Percentiles rank a stretch among this genome's conserved stretches.
Conservation (phyloP, 78 protist genomes). For the Dictyostelium purpureum region DNA sequence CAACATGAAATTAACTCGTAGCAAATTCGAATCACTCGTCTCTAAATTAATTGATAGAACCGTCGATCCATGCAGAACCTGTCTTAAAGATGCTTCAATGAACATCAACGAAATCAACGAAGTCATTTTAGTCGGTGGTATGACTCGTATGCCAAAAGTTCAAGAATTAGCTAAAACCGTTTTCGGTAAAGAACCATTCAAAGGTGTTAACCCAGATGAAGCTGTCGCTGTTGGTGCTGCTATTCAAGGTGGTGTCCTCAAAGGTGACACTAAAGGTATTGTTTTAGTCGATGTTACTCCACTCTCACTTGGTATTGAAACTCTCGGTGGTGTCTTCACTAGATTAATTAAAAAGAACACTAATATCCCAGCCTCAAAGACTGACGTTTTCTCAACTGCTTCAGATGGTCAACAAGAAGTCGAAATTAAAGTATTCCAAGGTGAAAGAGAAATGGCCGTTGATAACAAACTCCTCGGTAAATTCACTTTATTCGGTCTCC, state of each 20-base stretch:
- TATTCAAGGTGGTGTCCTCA: conserved; percentile 98
- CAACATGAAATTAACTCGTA: conserved; percentile 89
- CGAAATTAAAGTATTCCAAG: conserved; percentile 98
- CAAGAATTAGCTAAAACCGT: conserved; percentile 87
- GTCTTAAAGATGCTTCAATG: conserved; percentile 97
- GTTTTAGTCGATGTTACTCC: conserved; percentile 92
- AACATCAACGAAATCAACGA: conserved; percentile 90
- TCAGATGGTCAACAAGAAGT: conserved; percentile 99
- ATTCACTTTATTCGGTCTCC: conserved; percentile 96
- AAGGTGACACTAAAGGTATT: conserved; percentile 86
- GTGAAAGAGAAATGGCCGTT: conserved; percentile 98
- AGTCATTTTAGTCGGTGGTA: conserved; percentile 99
- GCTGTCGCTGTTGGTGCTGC: conserved; percentile 99
- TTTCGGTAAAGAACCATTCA: conserved; percentile 94
- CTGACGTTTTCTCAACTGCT: conserved; percentile 98
- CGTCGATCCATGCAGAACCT: conserved; percentile 91
- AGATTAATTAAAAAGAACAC: conserved; percentile 95
- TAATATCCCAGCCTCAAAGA: conserved; percentile 94
- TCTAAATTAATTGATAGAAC: conserved; percentile 91
- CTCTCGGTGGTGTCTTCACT: conserved; percentile 92
- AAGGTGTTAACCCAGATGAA: conserved; percentile 99
- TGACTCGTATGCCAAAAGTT: conserved; percentile 99
- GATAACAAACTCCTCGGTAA: conserved; percentile 97
- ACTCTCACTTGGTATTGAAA: conserved; percentile 91
- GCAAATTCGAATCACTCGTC: conserved; percentile 92